Conservation (phyloP, 202 grass and related monocot species). For the Setaria viridis region DNA sequence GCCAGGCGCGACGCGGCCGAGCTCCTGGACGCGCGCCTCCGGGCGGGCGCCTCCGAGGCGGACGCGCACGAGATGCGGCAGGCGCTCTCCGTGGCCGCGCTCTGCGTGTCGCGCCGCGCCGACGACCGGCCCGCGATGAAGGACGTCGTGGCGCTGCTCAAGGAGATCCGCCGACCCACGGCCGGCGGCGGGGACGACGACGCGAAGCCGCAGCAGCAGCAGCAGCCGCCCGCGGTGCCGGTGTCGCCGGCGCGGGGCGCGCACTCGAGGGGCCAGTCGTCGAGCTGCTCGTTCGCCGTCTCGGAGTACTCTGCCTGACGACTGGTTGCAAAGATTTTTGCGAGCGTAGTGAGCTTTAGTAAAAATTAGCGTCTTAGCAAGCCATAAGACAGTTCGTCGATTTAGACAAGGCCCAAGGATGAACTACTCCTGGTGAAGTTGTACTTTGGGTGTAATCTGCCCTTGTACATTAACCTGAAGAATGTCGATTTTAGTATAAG, state of each 20-base stretch:
- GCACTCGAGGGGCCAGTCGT: slow-evolving; percentile 47
- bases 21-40: slow-evolving; percentile 74
- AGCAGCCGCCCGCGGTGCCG: neutral
- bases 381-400: slow-evolving; percentile 30
- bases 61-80: slow-evolving; percentile 85
- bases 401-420: slow-evolving; percentile 10
- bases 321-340: slow-evolving; percentile 3
- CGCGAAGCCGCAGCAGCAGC: slow-evolving; percentile 30
- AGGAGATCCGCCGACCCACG: slow-evolving; percentile 73
- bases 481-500: neutral
- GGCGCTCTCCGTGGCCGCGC: slow-evolving; percentile 64
- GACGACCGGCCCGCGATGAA: slow-evolving; percentile 88
- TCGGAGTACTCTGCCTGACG: slow-evolving; percentile 78
- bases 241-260: slow-evolving; percentile 44
- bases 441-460: slow-evolving; percentile 48
- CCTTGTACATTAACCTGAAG: slow-evolving; percentile 45
- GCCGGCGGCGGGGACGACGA: slow-evolving; percentile 40
- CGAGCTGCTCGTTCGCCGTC: slow-evolving; percentile 76
- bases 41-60: slow-evolving; percentile 44
- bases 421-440: neutral
- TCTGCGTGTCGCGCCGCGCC: slow-evolving; percentile 68
- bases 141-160: slow-evolving; percentile 82
- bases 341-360: neutral
- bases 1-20: slow-evolving; percentile 50
- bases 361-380: slow-evolving; percentile 14